Base-by-base conservation (phyloP, 2,329 filamentous ascomycete species). In the Aspergillus awamori region DNA sequence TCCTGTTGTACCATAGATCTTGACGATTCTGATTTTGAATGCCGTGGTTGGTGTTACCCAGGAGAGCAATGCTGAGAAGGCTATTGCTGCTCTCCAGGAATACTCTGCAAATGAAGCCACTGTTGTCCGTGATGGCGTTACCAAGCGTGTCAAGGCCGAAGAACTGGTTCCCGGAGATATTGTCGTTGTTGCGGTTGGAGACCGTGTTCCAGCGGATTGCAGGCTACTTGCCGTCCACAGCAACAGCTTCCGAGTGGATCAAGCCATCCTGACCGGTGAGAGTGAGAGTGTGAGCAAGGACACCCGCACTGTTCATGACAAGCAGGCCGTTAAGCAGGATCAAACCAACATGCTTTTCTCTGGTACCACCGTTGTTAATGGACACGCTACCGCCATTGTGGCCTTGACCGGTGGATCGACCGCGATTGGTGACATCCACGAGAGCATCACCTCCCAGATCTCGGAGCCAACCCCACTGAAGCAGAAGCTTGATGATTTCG, bases 71-170 rank as follows among this genome's bases (percentile, higher is more conserved):
- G 95, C 95, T 67, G 95, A 99, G 79, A 97, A 98, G 82, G 95
- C 95, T 55, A 99, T 99, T 76, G 93, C 95, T 26, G 95, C 95
- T 48, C 86, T 99, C 60, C 95, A 99, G 80, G 94, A 99, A 85
- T 99, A 99, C 81, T 98, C 94, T 30, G 95, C 95, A 73, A 99
- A 98, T 79, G 92, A 97, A 79, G 94, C 95, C 69, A 99, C 94
- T 75, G 94, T 96, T 57, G 78, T 97, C 61, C 91, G 95, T 72
- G 89, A 94, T 80, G 93, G 94, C 54, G 86, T 89, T 69, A 82
- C 94, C 64, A 87, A 88, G 66, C 87, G 90, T 68, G 82, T 99
- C 80, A 96, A 95, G 83, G 95, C 95, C n/a, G 95, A 99, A 72
- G 93, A 98, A 67, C 81, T 99, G 69, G 95, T 99, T 24, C 95